Evolutionary conservation across 2,329 filamentous ascomycete genomes (phyloP), one percentile per base, ranked within the genome.

Genomic region (Colletotrichum sp.): DNA sequence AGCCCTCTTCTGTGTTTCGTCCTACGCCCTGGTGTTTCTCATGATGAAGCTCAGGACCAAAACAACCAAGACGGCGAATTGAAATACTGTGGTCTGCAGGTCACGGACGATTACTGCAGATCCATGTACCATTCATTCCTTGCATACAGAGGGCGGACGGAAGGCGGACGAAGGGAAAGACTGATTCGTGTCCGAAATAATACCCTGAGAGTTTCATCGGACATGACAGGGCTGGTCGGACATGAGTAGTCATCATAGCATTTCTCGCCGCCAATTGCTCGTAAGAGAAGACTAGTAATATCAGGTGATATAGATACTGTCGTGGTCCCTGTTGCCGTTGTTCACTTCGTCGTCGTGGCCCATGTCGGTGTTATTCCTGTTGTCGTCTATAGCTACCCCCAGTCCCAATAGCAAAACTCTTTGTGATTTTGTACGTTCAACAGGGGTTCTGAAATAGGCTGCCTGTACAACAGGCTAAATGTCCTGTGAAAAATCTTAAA

Each of bases 21-120:
- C 83, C 2, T 88, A 88, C 74, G 83, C 79, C 6, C 74, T 86
- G 60, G 86, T 88, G 3, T 88, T 86, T 78, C 48, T 87, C 30
- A 85, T 88, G 83, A 88, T 88, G 87, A 88, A 88, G 80, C 76
- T 88, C 59, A 80, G 87, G 73, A 88, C 85, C 52, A 88, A 88
- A 81, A 85, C 84, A 73, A 87, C 84, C 26, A 88, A 88, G 81
- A 87, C 48, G 7, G 70, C 70, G 7, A 64, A 28, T 18, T 64
- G 21, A 43, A 34, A 26, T 64, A 21, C n/a, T 43, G n/a, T 64
- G 2, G 32, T 15, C 32, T 16, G 9, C 28, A 36, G 30, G 21
- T 39, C 8, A n/a, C 30, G 24, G 13, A 10, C 8, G 8, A 39
- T 6, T 39, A 5, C 13, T 36, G 30, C 6, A 32, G n/a, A 36